phyloP scores from a whole-genome alignment of 2,329 filamentous ascomycete genomes.

The Xylaria multiplex region DNA sequence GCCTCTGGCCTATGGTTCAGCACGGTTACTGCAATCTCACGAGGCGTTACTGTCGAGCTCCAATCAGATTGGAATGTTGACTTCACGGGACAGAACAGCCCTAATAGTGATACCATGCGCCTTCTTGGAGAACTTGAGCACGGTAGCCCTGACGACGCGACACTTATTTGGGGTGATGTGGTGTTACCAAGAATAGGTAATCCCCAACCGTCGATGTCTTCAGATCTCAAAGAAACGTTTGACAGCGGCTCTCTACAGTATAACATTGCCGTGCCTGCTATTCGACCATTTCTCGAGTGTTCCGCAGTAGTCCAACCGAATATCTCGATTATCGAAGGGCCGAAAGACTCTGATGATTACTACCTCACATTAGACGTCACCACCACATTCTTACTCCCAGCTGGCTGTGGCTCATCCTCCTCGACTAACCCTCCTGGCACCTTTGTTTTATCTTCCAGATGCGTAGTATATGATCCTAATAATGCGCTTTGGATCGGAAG shows the following conservation, averaged over 20 bases:
- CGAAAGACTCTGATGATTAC: too few species aligned
- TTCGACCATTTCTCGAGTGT: conserved; percentile 10
- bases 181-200: background rate
- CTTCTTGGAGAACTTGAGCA: too few species aligned
- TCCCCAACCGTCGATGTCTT: background rate
- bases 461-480: too few species aligned
- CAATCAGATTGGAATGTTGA: conserved; percentile 3
- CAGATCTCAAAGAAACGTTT: background rate
- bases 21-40: conserved; percentile 1
- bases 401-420: background rate
- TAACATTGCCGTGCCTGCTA: conserved; percentile 9
- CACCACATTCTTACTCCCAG: background rate
- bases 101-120: too few species aligned
- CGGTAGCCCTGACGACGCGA: too few species aligned
- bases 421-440: background rate
- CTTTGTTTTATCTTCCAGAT: too few species aligned
- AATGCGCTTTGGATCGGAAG: background rate
- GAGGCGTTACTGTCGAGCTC: conserved; percentile 5
- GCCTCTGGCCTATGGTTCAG: conserved; percentile 10
- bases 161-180: too few species aligned
- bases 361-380: too few species aligned
- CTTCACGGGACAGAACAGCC: too few species aligned
- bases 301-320: background rate
- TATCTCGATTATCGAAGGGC: background rate
- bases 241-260: background rate